Percentiles rank a stretch among this genome's conserved stretches.
These are phyloP conservation scores for Boletus fagicola DNA, from an alignment of 768 basidiomycete species.

Conservation along the genomic window DNA sequence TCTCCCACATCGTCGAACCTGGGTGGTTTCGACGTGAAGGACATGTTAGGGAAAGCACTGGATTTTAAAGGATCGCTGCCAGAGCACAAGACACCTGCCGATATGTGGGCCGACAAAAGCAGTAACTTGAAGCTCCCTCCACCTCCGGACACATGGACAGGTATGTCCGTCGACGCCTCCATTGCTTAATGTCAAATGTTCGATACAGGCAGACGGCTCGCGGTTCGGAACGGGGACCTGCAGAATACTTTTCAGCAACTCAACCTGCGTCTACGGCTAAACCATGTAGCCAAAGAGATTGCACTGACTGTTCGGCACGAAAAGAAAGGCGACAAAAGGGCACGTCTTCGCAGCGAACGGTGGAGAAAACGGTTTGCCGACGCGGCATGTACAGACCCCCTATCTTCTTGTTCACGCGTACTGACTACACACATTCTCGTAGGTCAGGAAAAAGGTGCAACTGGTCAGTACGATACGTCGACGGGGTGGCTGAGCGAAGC, in stretches of 20 bases:
- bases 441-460: conserved; percentile 84
- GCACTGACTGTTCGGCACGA: conserved; percentile 63
- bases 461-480: conserved; percentile 76
- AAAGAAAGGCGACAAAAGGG: conserved; percentile 77
- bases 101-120: conserved; percentile 35
- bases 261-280: conserved; percentile 49
- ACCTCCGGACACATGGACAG: conserved; percentile 56
- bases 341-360: conserved; percentile 69
- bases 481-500: conserved; percentile 54
- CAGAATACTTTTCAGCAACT: conserved; percentile 48
- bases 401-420: conserved; percentile 10
- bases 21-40: conserved; percentile 8
- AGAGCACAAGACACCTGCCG: conserved; percentile 32
- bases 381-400: conserved; percentile 49
- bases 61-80: conserved; percentile 10
- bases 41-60: conserved; percentile 18
- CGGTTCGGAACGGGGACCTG: conserved; percentile 44
- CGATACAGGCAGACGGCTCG: conserved; percentile 58
- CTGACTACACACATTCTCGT: conserved; percentile 19
- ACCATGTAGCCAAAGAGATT: conserved; percentile 54
- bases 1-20: conserved; percentile 4
- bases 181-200: conserved; percentile 6
- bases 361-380: conserved; percentile 80
- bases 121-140: conserved; percentile 25
- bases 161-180: conserved; percentile 23